Conservation (phyloP, 352 stramenopile species). For the Phytophthora constricta region DNA sequence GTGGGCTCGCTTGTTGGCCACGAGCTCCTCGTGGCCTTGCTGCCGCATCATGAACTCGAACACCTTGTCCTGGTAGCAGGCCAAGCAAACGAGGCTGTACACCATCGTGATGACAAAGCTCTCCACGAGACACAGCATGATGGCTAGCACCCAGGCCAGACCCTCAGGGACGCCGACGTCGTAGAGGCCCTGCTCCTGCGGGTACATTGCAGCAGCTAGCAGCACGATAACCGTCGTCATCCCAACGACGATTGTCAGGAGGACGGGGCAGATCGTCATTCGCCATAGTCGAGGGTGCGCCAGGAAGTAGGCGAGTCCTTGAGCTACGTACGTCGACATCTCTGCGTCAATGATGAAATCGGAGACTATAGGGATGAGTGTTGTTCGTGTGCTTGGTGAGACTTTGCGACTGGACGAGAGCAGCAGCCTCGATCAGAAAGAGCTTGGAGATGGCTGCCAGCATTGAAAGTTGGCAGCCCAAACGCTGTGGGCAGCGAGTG, state of each 20-base stretch:
- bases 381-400: not conserved
- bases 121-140: slow-evolving; percentile 62
- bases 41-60: slow-evolving; percentile 57
- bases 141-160: slow-evolving; percentile 55
- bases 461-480: slow-evolving; percentile 3
- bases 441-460: slow-evolving; percentile 19
- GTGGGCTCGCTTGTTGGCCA: slow-evolving; percentile 44
- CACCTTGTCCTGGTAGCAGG: slow-evolving; percentile 60
- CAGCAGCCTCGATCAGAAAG: slow-evolving; percentile 10
- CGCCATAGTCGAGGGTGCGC: slow-evolving; percentile 55
- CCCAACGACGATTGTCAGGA: slow-evolving; percentile 52
- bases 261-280: slow-evolving; percentile 52
- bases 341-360: not conserved
- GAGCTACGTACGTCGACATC: slow-evolving; percentile 43
- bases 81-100: slow-evolving; percentile 53
- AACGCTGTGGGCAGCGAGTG: not conserved
- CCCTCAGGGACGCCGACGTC: slow-evolving; percentile 41
- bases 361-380: not conserved
- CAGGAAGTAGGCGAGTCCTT: slow-evolving; percentile 53
- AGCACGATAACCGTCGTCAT: slow-evolving; percentile 54
- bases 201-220: slow-evolving; percentile 46
- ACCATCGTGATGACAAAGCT: slow-evolving; percentile 64
- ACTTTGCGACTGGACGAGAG: slow-evolving; percentile 14
- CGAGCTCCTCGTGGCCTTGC: slow-evolving; percentile 48
- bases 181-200: slow-evolving; percentile 48